These are phyloP conservation scores for Xerocomus potaroensis DNA, from an alignment of 768 basidiomycete genomes.

Conservation along the genomic window DNA sequence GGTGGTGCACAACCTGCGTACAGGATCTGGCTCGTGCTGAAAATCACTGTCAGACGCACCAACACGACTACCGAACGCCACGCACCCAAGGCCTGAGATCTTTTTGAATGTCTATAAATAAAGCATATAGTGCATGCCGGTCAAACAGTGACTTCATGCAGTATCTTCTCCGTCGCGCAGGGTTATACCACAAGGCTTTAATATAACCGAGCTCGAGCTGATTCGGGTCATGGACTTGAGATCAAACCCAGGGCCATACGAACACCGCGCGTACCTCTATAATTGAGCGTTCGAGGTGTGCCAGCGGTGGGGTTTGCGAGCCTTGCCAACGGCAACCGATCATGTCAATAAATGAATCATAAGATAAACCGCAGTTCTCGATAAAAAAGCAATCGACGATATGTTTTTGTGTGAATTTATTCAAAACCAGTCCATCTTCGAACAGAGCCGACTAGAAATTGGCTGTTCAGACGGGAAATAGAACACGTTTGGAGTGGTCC, in stretches of 20 bases:
- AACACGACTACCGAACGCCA: neutral
- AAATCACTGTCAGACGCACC: slow-evolving; percentile 5
- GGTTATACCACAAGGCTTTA: slow-evolving; percentile 64
- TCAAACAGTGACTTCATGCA: slow-evolving; percentile 59
- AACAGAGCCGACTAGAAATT: slow-evolving; percentile 51
- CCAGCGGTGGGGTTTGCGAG: slow-evolving; percentile 34
- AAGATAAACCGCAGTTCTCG: slow-evolving; percentile 58
- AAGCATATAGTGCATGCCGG: slow-evolving; percentile 63
- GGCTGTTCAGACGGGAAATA: neutral
- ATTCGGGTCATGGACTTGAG: neutral
- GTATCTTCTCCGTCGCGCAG: slow-evolving; percentile 59
- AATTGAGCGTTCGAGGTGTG: slow-evolving; percentile 38
- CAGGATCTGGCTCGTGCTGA: slow-evolving; percentile 29
- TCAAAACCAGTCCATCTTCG: slow-evolving; percentile 50
- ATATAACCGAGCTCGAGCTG: slow-evolving; percentile 59
- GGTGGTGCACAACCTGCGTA: slow-evolving; percentile 21
- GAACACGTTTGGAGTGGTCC: neutral
- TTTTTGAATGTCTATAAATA: slow-evolving; percentile 27
- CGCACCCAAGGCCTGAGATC: slow-evolving; percentile 17
- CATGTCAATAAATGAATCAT: slow-evolving; percentile 40
- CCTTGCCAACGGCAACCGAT: slow-evolving; percentile 39
- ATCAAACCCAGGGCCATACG: neutral
- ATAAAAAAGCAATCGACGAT: slow-evolving; percentile 59
- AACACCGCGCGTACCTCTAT: slow-evolving; percentile 28
- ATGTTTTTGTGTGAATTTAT: slow-evolving; percentile 48